A percentile compares a stretch with the other conserved stretches of the same genome.
phyloP scores from a whole-genome alignment of 495 filamentous ascomycete species.

The Physcia stellaris region DNA sequence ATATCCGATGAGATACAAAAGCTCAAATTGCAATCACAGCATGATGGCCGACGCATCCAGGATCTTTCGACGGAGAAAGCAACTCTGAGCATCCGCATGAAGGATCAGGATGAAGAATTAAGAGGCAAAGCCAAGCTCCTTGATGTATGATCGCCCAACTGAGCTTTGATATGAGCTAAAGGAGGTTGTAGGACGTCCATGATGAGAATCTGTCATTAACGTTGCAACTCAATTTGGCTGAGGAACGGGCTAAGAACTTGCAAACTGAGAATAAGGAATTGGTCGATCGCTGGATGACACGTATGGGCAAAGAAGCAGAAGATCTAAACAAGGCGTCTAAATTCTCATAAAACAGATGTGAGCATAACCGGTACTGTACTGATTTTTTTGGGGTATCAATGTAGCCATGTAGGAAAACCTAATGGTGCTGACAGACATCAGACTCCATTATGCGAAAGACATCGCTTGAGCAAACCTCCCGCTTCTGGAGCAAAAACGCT shows the following conservation, averaged over 20 bases:
- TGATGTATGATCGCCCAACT: constrained; percentile 32
- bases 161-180: constrained; percentile 6
- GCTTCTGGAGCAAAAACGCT: too few species aligned
- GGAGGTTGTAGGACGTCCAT: constrained; percentile 56
- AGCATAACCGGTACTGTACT: too few species aligned
- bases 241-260: constrained; percentile 52
- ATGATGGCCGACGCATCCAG: constrained; percentile 42
- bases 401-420: too few species aligned
- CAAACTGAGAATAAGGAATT: constrained; percentile 77
- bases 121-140: constrained; percentile 67
- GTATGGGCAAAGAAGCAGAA: constrained; percentile 74
- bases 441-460: too few species aligned
- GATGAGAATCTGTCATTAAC: constrained; percentile 79
- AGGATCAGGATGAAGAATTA: constrained; percentile 76
- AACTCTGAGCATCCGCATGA: constrained; percentile 45
- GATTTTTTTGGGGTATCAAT: too few species aligned
- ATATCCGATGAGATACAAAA: constrained; percentile 47
- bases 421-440: too few species aligned
- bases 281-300: constrained; percentile 79
- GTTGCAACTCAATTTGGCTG: constrained; percentile 76
- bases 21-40: constrained; percentile 39
- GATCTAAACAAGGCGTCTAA: constrained; percentile 60
- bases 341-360: constrained; percentile 23
- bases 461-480: too few species aligned
- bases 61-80: constrained; percentile 50